Conservation (phyloP, 768 basidiomycete genomes). For the Goffeauzyma gilvescens region DNA sequence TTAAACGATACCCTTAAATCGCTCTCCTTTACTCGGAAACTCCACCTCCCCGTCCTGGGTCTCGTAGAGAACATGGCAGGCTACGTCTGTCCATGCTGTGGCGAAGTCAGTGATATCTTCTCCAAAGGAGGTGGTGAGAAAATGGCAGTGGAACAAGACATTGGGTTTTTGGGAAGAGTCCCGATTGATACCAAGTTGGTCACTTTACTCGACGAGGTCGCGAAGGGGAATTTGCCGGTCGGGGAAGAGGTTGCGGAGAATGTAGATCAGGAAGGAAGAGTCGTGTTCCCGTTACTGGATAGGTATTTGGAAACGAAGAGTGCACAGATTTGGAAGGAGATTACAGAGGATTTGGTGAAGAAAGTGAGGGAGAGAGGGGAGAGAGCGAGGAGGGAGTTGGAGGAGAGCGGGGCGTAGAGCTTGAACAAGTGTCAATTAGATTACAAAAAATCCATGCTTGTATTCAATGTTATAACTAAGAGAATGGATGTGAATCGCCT, state of each 20-base stretch:
- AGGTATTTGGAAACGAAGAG: constrained; percentile 53
- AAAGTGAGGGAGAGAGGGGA: constrained; percentile 9
- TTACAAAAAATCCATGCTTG: too few species aligned
- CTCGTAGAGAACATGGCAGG: constrained; percentile 98
- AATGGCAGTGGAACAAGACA: constrained; percentile 55
- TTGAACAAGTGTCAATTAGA: too few species aligned
- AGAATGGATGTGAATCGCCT: too few species aligned
- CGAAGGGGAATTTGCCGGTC: constrained; percentile 13
- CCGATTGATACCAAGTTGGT: constrained; percentile 89
- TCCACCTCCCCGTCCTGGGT: constrained; percentile 69
- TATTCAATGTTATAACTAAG: too few species aligned
- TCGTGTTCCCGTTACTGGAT: constrained; percentile 39
- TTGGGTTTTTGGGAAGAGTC: constrained; percentile 65
- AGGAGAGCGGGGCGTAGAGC: too few species aligned
- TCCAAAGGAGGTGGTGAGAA: constrained; percentile 81
- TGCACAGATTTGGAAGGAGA: constrained; percentile 46
- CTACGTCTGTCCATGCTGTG: constrained; percentile 92
- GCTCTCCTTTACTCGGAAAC: constrained; percentile 78
- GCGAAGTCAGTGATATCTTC: constrained; percentile 84
- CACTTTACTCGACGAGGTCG: constrained; percentile 56
- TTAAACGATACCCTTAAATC: constrained; percentile 90
- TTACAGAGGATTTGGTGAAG: constrained; percentile 38
- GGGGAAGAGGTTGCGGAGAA: constrained; percentile 6
- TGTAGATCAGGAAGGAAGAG: constrained; percentile 4
- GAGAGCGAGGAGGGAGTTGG: too few species aligned